Evolutionary conservation across 441 rosid species (phyloP).

Genomic region (Euphorbia schlechtendalii): DNA sequence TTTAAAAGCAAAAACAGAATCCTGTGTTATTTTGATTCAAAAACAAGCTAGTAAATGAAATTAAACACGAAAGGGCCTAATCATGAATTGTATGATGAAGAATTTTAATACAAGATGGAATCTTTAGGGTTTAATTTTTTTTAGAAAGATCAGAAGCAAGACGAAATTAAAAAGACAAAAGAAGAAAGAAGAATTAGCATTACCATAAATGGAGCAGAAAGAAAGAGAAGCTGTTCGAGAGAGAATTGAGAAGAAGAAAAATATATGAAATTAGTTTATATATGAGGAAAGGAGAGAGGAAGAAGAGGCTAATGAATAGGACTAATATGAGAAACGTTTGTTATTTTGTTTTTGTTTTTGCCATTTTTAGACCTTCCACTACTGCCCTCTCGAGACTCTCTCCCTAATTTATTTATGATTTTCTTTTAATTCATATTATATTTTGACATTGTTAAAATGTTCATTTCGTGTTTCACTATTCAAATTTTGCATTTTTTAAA

Average conservation of each 20-base stretch:
- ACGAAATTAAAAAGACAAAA: neutral
- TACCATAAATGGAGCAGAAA: neutral
- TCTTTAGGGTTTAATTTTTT: neutral
- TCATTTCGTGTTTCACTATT: too few relatives aligned
- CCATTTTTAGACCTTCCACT: constrained; percentile 10
- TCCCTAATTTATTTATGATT: too few relatives aligned
- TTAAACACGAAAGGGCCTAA: too few relatives aligned
- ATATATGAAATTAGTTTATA: neutral
- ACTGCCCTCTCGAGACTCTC: too few relatives aligned
- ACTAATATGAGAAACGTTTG: neutral
- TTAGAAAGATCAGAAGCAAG: too few relatives aligned
- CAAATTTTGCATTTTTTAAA: too few relatives aligned
- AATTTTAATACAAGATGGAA: neutral
- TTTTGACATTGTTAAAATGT: too few relatives aligned
- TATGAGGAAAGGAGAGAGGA: neutral
- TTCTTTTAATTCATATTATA: too few relatives aligned
- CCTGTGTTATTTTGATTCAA: neutral
- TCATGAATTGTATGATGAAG: too few relatives aligned
- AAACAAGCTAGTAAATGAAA: neutral
- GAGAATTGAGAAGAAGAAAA: too few relatives aligned
- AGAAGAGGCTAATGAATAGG: constrained; percentile 9
- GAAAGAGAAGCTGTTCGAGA: too few relatives aligned
- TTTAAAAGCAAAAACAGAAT: neutral
- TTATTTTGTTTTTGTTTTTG: neutral
- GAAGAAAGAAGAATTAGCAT: neutral